A percentile compares a stretch with the other conserved stretches of the same genome.
Conservation (phyloP, 768 basidiomycete genomes). For the Hygrocybe coccinea region DNA sequence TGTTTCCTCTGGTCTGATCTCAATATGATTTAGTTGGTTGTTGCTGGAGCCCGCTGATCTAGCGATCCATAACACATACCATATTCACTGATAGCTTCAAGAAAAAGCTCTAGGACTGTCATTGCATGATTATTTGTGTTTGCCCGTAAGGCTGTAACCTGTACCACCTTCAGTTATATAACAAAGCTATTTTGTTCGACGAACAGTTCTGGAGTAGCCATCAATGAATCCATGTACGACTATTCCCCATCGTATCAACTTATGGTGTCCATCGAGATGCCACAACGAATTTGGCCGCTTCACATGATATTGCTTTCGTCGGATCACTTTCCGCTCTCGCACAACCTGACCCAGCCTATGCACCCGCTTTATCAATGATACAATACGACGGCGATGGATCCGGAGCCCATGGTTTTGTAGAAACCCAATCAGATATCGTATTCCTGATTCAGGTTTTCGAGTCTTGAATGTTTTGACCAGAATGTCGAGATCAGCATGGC, state of each 20-base stretch:
- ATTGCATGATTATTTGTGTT: no score
- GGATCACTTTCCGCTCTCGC: slow-evolving; percentile 13
- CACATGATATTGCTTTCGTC: slow-evolving; percentile 15
- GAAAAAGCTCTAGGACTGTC: no score
- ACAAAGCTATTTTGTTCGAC: background rate
- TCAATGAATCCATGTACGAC: slow-evolving; percentile 26
- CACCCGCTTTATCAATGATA: slow-evolving; percentile 18
- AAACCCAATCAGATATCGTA: slow-evolving; percentile 27
- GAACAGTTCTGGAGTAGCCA: slow-evolving; percentile 22
- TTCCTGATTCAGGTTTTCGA: slow-evolving; percentile 18
- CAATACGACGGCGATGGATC: slow-evolving; percentile 21
- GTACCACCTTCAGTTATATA: slow-evolving; percentile 16
- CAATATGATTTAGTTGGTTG: no score
- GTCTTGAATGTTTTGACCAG: slow-evolving; percentile 5
- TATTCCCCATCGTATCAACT: slow-evolving; percentile 22
- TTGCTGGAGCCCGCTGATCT: no score
- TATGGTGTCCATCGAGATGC: slow-evolving; percentile 20
- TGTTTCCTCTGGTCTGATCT: no score
- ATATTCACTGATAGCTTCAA: no score
- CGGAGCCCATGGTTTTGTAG: slow-evolving; percentile 22
- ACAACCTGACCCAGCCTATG: slow-evolving; percentile 24
- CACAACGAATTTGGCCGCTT: slow-evolving; percentile 25
- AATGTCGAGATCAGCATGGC: slow-evolving; percentile 4
- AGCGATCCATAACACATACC: no score
- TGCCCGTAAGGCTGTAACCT: no score